Evolutionary conservation across 441 rosid genomes (phyloP).

Genomic region (Syzygium malaccense): DNA sequence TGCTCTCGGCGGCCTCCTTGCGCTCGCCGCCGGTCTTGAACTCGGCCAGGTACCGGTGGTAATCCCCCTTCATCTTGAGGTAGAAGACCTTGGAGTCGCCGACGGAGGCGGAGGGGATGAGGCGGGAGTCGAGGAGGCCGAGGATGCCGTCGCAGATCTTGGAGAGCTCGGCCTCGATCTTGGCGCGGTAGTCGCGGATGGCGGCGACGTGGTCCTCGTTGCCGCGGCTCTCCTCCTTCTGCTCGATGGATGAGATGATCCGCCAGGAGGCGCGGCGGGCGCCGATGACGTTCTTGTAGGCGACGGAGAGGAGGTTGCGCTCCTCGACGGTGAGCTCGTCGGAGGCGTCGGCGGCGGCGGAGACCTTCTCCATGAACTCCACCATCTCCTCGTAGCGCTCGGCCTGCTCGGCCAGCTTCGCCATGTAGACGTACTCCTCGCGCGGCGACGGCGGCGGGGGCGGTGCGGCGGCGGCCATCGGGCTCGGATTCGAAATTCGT

Average conservation of each 20-base stretch:
- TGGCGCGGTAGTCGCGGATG: constrained; percentile 63
- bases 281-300: constrained; percentile 76
- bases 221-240: constrained; percentile 77
- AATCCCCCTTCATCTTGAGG: constrained; percentile 75
- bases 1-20: constrained; percentile 71
- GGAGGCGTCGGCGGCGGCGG: constrained; percentile 34
- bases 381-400: constrained; percentile 79
- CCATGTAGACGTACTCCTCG: background rate
- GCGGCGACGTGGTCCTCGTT: constrained; percentile 60
- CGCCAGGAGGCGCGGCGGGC: constrained; percentile 82
- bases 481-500: background rate
- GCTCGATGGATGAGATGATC: constrained; percentile 71
- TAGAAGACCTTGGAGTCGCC: constrained; percentile 73
- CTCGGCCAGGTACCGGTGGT: constrained; percentile 70
- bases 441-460: background rate
- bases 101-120: constrained; percentile 49
- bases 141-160: constrained; percentile 64
- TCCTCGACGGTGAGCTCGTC: constrained; percentile 66
- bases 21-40: constrained; percentile 67
- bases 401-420: background rate
- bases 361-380: constrained; percentile 71
- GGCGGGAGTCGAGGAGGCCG: constrained; percentile 48
- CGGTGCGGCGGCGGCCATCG: background rate
- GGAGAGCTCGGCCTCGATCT: constrained; percentile 66
- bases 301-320: constrained; percentile 69